These are phyloP conservation scores for Aspergillus sp. DNA, from an alignment of 2,329 filamentous ascomycete species.

Conservation along the genomic window DNA sequence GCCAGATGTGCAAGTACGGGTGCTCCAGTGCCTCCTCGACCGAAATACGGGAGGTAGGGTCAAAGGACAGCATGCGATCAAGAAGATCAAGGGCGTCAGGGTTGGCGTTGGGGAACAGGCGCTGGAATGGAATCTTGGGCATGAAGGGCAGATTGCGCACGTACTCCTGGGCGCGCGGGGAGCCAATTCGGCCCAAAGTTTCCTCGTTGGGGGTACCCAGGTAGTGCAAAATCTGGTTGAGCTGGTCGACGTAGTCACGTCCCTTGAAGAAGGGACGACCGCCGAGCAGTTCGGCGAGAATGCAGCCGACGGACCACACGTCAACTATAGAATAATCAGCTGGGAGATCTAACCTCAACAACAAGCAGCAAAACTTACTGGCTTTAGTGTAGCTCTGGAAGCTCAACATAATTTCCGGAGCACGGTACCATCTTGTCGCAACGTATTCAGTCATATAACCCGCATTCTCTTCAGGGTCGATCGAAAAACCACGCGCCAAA, in stretches of 20 bases:
- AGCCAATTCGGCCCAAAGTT: conserved; percentile 88
- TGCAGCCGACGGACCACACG: conserved; percentile 98
- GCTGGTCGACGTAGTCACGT: conserved; percentile 96
- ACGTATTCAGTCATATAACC: conserved; percentile 99
- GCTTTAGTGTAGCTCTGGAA: conserved; percentile 99
- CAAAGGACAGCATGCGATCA: conserved; percentile 96
- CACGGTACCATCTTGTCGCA: conserved; percentile 96
- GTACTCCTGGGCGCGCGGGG: conserved; percentile 93
- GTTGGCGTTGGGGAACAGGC: conserved; percentile 90
- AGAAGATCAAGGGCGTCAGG: conserved; percentile 92
- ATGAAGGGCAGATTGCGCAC: conserved; percentile 93
- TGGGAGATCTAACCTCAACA: conserved; percentile 12
- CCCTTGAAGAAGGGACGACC: conserved; percentile 99
- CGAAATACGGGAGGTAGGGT: conserved; percentile 86
- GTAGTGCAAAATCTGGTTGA: conserved; percentile 98
- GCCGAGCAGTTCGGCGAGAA: conserved; percentile 90
- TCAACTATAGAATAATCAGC: conserved; percentile 84
- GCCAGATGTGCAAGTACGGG: conserved; percentile 95
- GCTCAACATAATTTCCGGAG: conserved; percentile 98
- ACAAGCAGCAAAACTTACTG: conserved; percentile 60
- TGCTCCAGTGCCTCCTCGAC: conserved; percentile 96
- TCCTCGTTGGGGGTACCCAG: conserved; percentile 95
- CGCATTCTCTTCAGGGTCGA: conserved; percentile 96
- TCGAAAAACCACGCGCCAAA: conserved; percentile 89
- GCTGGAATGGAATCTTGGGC: conserved; percentile 85